Base-by-base conservation (phyloP, 2,329 filamentous ascomycete species). In the Penicillium sp. region DNA sequence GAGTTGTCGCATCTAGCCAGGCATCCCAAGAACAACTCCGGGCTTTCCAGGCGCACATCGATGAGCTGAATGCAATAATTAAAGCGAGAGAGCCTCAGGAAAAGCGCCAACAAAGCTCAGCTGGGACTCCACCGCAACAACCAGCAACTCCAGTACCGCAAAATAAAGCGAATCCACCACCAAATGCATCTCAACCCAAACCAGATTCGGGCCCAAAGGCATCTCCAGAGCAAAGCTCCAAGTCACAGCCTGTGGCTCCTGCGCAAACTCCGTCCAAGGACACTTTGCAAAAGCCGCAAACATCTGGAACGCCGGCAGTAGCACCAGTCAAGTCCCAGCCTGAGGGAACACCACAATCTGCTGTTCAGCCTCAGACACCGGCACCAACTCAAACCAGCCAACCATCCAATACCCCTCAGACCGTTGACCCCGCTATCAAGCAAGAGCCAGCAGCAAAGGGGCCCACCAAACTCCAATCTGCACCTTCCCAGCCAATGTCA, bases 41-140 rank as follows among this genome's bases (percentile, higher is more conserved):
- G 51, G 74, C 78, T 53, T 82, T 82, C 58, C 80, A 82, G 61
- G 73, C 75, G 29, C 79, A 82, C 61, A 81, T 82, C 51, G 79
- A 82, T 59, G 79, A 81, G 56, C 73, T 82, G 11, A 81, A 81
- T 59, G 78, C 76, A 2, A 79, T 81, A 29, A 77, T 82, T 53
- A 76, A 77, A 54, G 69, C 73, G n/a, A 72, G 75, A 57, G 72
- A 77, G 53, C 75, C 75, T 54, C 76, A 77, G 55, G 71, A 75
- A 58, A 70, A 72, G 49, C 69, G 63, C 16, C 69, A 69, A 19
- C 68, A 71, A 42, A 43, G 50, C 33, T 31, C 63, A 13, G n/a
- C 57, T 11, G 61, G 52, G 26, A 58, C 60, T 23, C 50, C 58
- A 14, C 19, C 53, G 25, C 59, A 55, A 26, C 50, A 53, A 27